Conservation (phyloP, 495 filamentous ascomycete species). For the Hypoxylon intermedium region DNA sequence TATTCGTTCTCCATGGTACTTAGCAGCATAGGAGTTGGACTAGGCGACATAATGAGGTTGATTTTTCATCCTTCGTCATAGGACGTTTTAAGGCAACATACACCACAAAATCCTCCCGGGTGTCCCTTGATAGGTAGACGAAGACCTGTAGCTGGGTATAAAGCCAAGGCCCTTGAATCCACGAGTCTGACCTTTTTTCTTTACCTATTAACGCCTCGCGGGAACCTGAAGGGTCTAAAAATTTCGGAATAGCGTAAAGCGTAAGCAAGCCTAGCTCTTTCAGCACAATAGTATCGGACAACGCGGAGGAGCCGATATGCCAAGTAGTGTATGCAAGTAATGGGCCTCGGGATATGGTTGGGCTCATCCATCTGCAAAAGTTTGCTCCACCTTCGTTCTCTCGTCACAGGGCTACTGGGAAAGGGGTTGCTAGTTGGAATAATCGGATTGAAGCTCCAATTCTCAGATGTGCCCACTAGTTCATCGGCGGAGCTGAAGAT, state of each 20-base stretch:
- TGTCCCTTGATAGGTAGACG: neutral
- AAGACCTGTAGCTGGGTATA: neutral
- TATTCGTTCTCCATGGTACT: too few species aligned
- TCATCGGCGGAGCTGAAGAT: conserved; percentile 55
- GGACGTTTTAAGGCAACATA: too few species aligned
- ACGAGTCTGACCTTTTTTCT: conserved; percentile 14
- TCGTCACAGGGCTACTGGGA: neutral
- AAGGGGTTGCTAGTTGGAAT: neutral
- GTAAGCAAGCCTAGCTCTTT: neutral
- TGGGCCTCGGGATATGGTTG: neutral
- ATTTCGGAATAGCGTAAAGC: conserved; percentile 2
- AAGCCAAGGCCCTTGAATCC: neutral
- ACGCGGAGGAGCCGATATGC: neutral
- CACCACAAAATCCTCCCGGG: too few species aligned
- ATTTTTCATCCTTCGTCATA: too few species aligned
- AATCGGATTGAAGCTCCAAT: neutral
- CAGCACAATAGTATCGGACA: conserved; percentile 3
- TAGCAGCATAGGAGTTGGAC: too few species aligned
- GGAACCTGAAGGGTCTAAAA: conserved; percentile 11
- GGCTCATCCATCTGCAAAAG: conserved; percentile 1
- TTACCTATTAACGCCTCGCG: conserved; percentile 29
- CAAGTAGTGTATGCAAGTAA: conserved; percentile 23
- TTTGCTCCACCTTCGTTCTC: neutral
- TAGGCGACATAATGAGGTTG: too few species aligned
- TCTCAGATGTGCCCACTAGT: neutral